These are phyloP conservation scores for Debaryomyces fabryi DNA, from an alignment of 1,139 yeast genomes.

Conservation along the genomic window DNA sequence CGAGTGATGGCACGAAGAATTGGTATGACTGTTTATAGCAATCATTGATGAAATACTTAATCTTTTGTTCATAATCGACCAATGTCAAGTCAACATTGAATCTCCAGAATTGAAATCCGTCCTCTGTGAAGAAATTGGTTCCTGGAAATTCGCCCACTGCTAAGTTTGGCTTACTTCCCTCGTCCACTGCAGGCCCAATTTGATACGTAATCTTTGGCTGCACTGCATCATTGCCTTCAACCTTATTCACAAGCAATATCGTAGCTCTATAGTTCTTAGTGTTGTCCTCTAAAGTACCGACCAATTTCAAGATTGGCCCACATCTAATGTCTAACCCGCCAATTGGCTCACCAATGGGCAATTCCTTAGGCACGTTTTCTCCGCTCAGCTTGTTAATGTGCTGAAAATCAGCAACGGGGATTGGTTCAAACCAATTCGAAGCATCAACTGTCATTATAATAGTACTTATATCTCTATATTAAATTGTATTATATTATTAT, in stretches of 20 bases:
- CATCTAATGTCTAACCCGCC: conserved; percentile 55
- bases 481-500: not conserved
- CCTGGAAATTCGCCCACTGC: conserved; percentile 49
- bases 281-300: conserved; percentile 57
- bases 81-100: conserved; percentile 56
- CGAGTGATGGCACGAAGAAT: conserved; percentile 60
- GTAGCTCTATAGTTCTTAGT: conserved; percentile 62
- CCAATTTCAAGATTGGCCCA: conserved; percentile 76
- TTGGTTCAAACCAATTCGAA: conserved; percentile 28
- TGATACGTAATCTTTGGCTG: conserved; percentile 41
- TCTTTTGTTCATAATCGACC: conserved; percentile 54
- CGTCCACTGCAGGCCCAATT: conserved; percentile 38
- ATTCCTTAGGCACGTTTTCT: conserved; percentile 28
- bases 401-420: conserved; percentile 33
- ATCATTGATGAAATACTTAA: conserved; percentile 60
- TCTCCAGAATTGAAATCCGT: conserved; percentile 63
- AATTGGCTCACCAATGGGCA: conserved; percentile 30
- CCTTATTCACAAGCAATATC: conserved; percentile 61
- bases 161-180: conserved; percentile 14
- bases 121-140: conserved; percentile 46
- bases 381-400: conserved; percentile 15
- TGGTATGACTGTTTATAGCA: conserved; percentile 39
- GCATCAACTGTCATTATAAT: conserved; percentile 14
- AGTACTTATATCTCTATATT: not conserved
- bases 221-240: conserved; percentile 26